These are phyloP conservation scores for Macrolepiota fuliginosa DNA, from an alignment of 768 basidiomycete species.

Conservation along the genomic window DNA sequence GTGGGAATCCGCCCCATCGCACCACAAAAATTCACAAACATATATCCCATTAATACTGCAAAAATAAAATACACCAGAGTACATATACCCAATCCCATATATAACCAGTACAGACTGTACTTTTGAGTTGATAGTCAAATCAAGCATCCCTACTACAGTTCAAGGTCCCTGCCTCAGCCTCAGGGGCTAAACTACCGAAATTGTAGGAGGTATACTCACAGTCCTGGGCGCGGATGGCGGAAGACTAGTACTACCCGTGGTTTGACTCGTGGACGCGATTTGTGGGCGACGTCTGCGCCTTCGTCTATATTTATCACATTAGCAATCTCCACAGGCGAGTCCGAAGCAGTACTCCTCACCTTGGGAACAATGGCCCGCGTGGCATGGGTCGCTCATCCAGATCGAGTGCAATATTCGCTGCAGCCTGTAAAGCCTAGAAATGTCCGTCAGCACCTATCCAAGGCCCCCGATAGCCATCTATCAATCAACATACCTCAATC, in stretches of 20 bases:
- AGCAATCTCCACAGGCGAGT: not conserved
- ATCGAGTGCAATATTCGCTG: conserved; percentile 88
- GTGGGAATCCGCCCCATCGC: conserved; percentile 31
- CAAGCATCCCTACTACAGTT: not conserved
- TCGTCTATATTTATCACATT: conserved; percentile 18
- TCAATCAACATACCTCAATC: conserved; percentile 71
- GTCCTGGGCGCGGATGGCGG: not conserved
- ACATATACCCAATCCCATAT: not conserved
- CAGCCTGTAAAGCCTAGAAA: conserved; percentile 79
- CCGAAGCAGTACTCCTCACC: conserved; percentile 39
- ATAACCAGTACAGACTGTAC: not conserved
- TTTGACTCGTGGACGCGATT: not conserved
- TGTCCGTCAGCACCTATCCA: not conserved
- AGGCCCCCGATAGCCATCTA: conserved; percentile 16
- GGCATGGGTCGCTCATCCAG: conserved; percentile 93
- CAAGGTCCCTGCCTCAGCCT: not conserved
- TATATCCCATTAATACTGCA: not conserved
- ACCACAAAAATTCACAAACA: conserved; percentile 4
- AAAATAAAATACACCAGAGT: not conserved
- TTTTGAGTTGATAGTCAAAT: not conserved
- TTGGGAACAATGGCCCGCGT: conserved; percentile 80
- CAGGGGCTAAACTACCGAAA: conserved; percentile 7
- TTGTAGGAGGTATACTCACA: not conserved
- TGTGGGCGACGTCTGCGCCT: conserved; percentile 29
- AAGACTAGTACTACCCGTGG: not conserved